Evolutionary conservation across 331 rosid genomes (phyloP).

Genomic region (Cydonia oblonga): DNA sequence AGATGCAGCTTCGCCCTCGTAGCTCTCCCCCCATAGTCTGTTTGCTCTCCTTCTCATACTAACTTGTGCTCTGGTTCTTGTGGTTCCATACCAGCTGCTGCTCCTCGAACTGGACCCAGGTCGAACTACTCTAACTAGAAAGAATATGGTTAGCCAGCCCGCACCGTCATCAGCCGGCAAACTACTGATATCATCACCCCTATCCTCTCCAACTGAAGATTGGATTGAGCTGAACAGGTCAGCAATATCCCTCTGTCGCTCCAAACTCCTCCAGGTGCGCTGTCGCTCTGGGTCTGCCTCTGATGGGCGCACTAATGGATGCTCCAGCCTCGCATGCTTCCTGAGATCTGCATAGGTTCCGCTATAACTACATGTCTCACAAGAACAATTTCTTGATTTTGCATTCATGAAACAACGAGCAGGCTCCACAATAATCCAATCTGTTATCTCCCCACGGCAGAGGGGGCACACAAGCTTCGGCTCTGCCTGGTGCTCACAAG

Average conservation of each 20-base stretch:
- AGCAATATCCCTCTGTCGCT: constrained; percentile 90
- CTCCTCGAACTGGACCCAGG: constrained; percentile 47
- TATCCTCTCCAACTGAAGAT: constrained; percentile 69
- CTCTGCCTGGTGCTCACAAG: constrained; percentile 52
- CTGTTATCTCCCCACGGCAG: constrained; percentile 82
- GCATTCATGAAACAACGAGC: constrained; percentile 92
- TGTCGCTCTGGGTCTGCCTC: constrained; percentile 86
- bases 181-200: constrained; percentile 50
- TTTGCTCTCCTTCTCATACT: constrained; percentile 68
- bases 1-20: constrained; percentile 66
- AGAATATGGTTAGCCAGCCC: constrained; percentile 76
- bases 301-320: constrained; percentile 76
- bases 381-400: constrained; percentile 78
- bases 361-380: constrained; percentile 70
- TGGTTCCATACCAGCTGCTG: constrained; percentile 54
- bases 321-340: constrained; percentile 89
- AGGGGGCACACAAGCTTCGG: constrained; percentile 75
- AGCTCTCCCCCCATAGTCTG: constrained; percentile 75
- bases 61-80: constrained; percentile 66
- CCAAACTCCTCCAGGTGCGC: constrained; percentile 86
- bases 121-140: constrained; percentile 65
- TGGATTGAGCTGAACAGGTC: constrained; percentile 89
- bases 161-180: constrained; percentile 62
- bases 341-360: constrained; percentile 84
- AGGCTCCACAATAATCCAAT: constrained; percentile 69